Evolutionary conservation across 2,329 filamentous ascomycete genomes (phyloP).

Genomic region (Aureobasidium sp.): DNA sequence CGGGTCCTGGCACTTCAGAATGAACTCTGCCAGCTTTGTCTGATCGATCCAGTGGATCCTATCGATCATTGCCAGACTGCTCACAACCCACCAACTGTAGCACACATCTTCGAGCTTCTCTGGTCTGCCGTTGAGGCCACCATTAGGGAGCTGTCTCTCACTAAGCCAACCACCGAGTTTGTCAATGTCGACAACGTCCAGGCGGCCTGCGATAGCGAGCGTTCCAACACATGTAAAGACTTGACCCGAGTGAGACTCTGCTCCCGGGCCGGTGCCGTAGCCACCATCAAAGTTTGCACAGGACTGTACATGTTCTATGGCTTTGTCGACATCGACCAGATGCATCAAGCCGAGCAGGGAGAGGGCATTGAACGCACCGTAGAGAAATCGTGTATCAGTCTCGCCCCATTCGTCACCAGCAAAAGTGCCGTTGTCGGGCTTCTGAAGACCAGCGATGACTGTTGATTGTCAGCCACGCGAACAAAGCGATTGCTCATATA

Average conservation of each 20-base stretch:
- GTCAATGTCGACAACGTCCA: conserved; percentile 74
- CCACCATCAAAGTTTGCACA: conserved; percentile 94
- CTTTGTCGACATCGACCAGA: conserved; percentile 70
- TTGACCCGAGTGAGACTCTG: conserved; percentile 91
- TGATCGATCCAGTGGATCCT: conserved; percentile 90
- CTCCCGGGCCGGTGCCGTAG: conserved; percentile 81
- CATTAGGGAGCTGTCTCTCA: conserved; percentile 79
- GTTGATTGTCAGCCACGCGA: conserved; percentile 8
- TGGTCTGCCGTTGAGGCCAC: conserved; percentile 86
- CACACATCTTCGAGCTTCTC: conserved; percentile 96
- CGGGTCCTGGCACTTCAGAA: conserved; percentile 79
- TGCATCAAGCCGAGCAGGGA: conserved; percentile 71
- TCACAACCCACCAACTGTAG: conserved; percentile 98
- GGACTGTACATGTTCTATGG: conserved; percentile 68
- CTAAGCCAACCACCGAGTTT: conserved; percentile 84
- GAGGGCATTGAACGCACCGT: conserved; percentile 80
- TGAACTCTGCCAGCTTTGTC: conserved; percentile 70
- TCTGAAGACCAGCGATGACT: conserved; percentile 78
- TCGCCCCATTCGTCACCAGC: conserved; percentile 95
- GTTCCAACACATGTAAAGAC: conserved; percentile 92
- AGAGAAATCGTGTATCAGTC: conserved; percentile 89
- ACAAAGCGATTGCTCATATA: background rate
- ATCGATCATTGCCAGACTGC: conserved; percentile 82
- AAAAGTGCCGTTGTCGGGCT: conserved; percentile 76
- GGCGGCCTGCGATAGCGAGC: conserved; percentile 70